phyloP scores from a whole-genome alignment of 1,284 basidiomycete species.

The Clitocybe nebularis region DNA sequence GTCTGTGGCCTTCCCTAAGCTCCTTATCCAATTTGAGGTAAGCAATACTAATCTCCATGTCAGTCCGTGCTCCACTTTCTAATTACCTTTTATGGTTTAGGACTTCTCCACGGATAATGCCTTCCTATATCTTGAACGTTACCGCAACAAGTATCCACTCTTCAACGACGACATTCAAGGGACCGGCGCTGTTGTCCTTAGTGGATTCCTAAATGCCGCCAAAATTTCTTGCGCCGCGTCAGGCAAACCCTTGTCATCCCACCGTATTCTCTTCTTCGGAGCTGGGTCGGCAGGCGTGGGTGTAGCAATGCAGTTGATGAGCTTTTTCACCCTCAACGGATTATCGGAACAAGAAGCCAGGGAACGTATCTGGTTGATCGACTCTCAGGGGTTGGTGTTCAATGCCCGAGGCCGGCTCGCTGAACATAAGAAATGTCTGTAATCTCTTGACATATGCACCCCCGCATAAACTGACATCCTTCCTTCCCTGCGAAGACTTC shows the following conservation, averaged over 20 bases:
- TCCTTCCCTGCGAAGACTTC: slow-evolving; percentile 51
- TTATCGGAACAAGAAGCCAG: slow-evolving; percentile 78
- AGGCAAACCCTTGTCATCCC: slow-evolving; percentile 64
- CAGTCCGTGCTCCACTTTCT: neutral
- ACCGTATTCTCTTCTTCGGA: slow-evolving; percentile 89
- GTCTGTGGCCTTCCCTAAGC: slow-evolving; percentile 70
- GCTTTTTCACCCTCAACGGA: slow-evolving; percentile 83
- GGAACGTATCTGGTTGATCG: slow-evolving; percentile 77
- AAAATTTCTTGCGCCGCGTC: slow-evolving; percentile 72
- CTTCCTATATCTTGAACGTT: slow-evolving; percentile 77
- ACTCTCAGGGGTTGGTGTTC: slow-evolving; percentile 84
- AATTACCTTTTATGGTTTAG: slow-evolving; percentile 27
- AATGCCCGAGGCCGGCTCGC: slow-evolving; percentile 68
- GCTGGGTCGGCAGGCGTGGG: slow-evolving; percentile 89
- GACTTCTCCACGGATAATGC: slow-evolving; percentile 88
- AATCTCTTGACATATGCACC: neutral
- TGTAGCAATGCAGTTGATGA: slow-evolving; percentile 85
- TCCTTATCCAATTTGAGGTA: slow-evolving; percentile 88
- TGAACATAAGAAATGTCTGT: slow-evolving; percentile 78
- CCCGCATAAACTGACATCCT: neutral
- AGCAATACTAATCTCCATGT: slow-evolving; percentile 10
- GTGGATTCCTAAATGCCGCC: slow-evolving; percentile 88
- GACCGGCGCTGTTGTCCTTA: slow-evolving; percentile 89
- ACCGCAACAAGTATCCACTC: slow-evolving; percentile 70
- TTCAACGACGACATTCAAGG: slow-evolving; percentile 94